Evolutionary conservation across 2,329 filamentous ascomycete genomes (phyloP), one percentile per base, ranked within the genome.

Genomic region (Fusarium algeriense): DNA sequence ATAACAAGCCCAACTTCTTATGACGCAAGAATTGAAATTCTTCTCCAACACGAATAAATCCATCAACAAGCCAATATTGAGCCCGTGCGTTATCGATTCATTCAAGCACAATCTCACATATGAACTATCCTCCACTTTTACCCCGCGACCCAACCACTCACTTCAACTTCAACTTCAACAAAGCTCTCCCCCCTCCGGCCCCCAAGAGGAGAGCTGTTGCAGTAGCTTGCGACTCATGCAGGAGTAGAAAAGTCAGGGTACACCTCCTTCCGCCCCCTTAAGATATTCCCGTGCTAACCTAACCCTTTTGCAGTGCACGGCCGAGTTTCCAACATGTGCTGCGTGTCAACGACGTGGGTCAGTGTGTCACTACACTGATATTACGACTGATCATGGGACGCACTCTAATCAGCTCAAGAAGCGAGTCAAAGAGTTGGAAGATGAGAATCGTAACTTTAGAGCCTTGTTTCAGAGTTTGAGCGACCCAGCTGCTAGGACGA

Each of bases 241-340:
- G 48, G 17, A 15, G 32, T 5, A 26, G 48, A n/a, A 52, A 52
- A 8, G 17, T 52, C 13, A 7, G 48, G 20, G 20, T 50, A 11
- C 1, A 4, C 14, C 12, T 7, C 10, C 23, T 8, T 1, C 20
- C 2, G 0, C 8, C 2, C n/a, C 8, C 12, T 1, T 2, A 9
- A 30, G 30, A 11, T 11, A 30, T 11, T 30, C 30, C 2, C 1
- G 15, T 19, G 19, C 4, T 2, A 3, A 11, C 10, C 4, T 2
- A 3, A 11, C 10, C 3, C 37, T 52, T 26, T 23, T 8, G 7
- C n/a, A 52, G 20, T 52, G 17, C 9, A 52, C 20, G 0, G 32
- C 17, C 20, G 20, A 52, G 17, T 15, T 26, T 15, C 48, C 48
- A 0, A 38, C 17, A 15, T 52, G 48, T 28, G 5, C 4, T 3